Evolutionary conservation across 768 basidiomycete species (phyloP), one percentile per base, ranked within the genome.

Genomic region (Termitomyces sp.): DNA sequence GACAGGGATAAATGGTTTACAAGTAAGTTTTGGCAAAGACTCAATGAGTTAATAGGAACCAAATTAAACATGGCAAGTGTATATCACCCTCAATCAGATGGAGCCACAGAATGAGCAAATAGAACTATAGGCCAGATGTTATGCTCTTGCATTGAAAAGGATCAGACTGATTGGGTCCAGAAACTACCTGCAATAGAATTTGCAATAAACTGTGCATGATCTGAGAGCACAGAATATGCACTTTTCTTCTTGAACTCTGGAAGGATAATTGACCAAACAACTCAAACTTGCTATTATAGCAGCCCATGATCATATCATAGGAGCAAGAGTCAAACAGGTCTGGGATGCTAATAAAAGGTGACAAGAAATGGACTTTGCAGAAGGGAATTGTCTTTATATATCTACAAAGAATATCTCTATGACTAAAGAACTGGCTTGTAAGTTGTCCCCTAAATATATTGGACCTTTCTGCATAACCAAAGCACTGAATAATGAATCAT

Each of bases 351-450:
- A 49, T 17, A 8, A 14, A 5, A 49, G 12, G 10, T 3, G 14
- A 0, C 0, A 7, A n/a, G 42, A 43, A 17, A 5, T 43, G 14
- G 42, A 17, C 15, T 34, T 34, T 10, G 11, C 14, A 5, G 32
- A 34, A n/a, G 49, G 32, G 2, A 0, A 34, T 11, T 50, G n/a
- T n/a, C 17, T 50, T 0, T 50, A 50, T 11, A 36, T 50, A n/a
- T 50, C 17, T 0, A 50, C 49, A 9, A 50, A 50, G 9, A 50
- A 34, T n/a, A 50, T 50, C 0, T 50, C 15, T 3, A 34, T 50
- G 0, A 10, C 15, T 4, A 34, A 17, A n/a, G 32, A 7, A 4
- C 10, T 50, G 0, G 32, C 17, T 1, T 0, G 17, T 0, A 50
- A 50, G 17, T 9, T 50, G 2, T 50, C 4, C 17, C 15, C 10